Base-by-base conservation (phyloP, 2,329 filamentous ascomycete species). In the Cercospora nicotianae region DNA sequence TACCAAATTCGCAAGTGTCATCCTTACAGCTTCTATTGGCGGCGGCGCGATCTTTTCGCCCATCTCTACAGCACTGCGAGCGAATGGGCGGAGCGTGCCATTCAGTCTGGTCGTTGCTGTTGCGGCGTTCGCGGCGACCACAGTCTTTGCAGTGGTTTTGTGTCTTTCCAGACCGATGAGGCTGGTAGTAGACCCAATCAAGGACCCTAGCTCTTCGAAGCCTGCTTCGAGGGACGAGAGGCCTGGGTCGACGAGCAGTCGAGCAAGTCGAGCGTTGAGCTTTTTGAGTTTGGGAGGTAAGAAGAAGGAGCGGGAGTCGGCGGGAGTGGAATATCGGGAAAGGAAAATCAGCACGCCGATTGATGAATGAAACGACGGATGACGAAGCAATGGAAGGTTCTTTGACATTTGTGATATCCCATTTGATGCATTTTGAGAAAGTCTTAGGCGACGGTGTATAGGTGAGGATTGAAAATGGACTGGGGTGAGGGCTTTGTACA, bases 21-120 rank as follows among this genome's bases (percentile, higher is more conserved):
- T 87, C 2, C 76, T 90, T 55, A 85, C 86, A 0, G 81, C 83
- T 9, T 83, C 85, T 4, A 84, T 87, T 51, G 81, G 81, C 18
- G 85, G 85, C 9, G 87, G 86, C 1, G 83, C 82, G 1, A 79
- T 84, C 33, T 85, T 88, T 66, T 84, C 87, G 0, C 86, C 86
- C 8, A 83, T 88, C 65, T 82, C 85, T 69, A 83, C 82, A 62
- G 82, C 81, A 0, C 81, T 84, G 7, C 75, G 77, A 5, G 76
- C 81, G 8, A 45, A 64, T 36, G 81, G 81, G n/a, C 75, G 77
- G 3, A 80, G 81, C 23, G 74, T 81, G 1, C 78, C 80, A 18
- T 86, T 83, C 66, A 84, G 85, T 0, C 85, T 85, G 69, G 82
- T 82, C 63, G 83, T 89, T 13, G 80, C 85, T 4, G 78, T 86